A percentile compares a stretch with the other conserved stretches of the same genome.
Conservation (phyloP, 768 basidiomycete species). For the Boletus bicolor region DNA sequence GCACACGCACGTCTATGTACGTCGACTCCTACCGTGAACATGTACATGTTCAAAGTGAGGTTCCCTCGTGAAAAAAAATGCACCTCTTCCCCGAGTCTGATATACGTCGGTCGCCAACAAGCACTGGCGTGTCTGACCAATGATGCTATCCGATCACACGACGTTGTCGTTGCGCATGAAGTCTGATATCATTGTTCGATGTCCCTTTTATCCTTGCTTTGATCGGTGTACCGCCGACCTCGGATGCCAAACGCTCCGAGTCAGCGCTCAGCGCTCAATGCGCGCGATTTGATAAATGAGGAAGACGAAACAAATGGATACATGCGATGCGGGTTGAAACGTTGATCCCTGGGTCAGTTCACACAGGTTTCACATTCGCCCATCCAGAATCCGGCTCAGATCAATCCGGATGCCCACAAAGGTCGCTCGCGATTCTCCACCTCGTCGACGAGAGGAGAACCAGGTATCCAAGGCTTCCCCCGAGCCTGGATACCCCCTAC, state of each 20-base stretch:
- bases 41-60: background rate
- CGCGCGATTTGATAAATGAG: too few relatives aligned
- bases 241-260: too few relatives aligned
- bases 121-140: background rate
- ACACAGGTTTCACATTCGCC: background rate
- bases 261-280: background rate
- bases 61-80: background rate
- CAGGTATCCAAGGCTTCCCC: background rate
- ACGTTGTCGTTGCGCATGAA: background rate
- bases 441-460: background rate
- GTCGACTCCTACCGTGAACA: background rate
- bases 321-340: background rate
- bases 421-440: background rate
- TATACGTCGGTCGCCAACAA: background rate
- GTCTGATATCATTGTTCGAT: background rate
- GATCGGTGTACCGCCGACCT: slow-evolving; percentile 5
- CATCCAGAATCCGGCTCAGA: background rate
- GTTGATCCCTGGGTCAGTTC: background rate
- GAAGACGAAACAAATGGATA: background rate
- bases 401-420: background rate
- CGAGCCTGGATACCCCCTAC: background rate
- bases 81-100: background rate
- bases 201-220: background rate
- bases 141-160: background rate
- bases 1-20: background rate